Conservation (phyloP, 768 basidiomycete species). For the Trametes elegans region DNA sequence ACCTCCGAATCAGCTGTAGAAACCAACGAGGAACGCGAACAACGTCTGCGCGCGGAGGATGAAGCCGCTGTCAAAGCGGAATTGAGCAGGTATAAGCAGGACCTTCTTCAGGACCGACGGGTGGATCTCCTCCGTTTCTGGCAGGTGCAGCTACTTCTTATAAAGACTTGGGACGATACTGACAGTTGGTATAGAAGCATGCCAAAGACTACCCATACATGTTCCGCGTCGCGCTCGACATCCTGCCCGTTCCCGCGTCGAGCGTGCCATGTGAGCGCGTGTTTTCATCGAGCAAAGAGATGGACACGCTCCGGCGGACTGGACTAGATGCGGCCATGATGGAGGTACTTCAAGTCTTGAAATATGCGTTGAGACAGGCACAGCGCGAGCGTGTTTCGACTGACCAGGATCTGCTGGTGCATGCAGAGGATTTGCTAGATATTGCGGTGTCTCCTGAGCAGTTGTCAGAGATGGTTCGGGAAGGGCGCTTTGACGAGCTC, state of each 20-base stretch:
- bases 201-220: background rate
- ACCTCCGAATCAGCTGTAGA: background rate
- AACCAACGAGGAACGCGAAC: background rate
- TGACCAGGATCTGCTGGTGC: background rate
- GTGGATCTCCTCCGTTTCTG: background rate
- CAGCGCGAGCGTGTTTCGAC: background rate
- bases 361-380: background rate
- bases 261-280: background rate
- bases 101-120: background rate
- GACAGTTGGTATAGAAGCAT: background rate
- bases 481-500: background rate
- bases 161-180: background rate
- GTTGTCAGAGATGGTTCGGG: background rate
- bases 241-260: conserved; percentile 1
- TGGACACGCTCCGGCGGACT: background rate
- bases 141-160: background rate
- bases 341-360: conserved; percentile 3
- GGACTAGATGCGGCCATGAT: background rate
- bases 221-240: conserved; percentile 1
- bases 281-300: conserved; percentile 7
- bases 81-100: background rate
- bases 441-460: background rate
- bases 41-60: background rate
- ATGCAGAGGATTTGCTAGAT: background rate
- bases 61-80: background rate